phyloP scores from a whole-genome alignment of 768 basidiomycete species.

The Phylloporus sp. region DNA sequence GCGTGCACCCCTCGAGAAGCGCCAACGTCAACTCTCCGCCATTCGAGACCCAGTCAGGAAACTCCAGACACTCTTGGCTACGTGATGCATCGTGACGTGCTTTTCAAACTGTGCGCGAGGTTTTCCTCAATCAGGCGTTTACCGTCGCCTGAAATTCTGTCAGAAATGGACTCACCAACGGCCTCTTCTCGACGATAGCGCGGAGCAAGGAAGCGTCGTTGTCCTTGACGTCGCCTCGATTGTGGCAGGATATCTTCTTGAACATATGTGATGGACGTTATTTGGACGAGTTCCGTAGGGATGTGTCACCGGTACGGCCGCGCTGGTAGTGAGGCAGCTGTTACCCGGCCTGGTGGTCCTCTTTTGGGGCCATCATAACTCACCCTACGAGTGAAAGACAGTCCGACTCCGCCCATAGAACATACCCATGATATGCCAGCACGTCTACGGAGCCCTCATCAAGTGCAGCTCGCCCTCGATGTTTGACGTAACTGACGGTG shows the following conservation, averaged over 20 bases:
- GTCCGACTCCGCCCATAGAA: slow-evolving; percentile 21
- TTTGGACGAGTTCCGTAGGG: slow-evolving; percentile 15
- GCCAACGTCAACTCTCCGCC: slow-evolving; percentile 12
- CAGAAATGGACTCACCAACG: slow-evolving; percentile 8
- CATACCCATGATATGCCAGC: slow-evolving; percentile 10
- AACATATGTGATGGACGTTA: slow-evolving; percentile 21
- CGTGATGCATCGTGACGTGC: slow-evolving; percentile 7
- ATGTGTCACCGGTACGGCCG: slow-evolving; percentile 16
- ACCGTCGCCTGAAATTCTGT: slow-evolving; percentile 24
- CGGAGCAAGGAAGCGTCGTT: slow-evolving; percentile 19
- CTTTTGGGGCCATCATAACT: slow-evolving; percentile 15
- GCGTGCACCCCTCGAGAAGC: slow-evolving; percentile 5
- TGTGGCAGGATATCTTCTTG: slow-evolving; percentile 23
- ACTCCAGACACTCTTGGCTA: slow-evolving; percentile 9
- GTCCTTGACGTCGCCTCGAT: slow-evolving; percentile 25
- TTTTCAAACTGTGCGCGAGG: slow-evolving; percentile 14
- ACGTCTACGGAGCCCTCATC: slow-evolving; percentile 7
- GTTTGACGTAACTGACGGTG: slow-evolving; percentile 20
- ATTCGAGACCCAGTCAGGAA: slow-evolving; percentile 8
- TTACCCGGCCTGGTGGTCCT: slow-evolving; percentile 19
- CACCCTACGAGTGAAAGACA: slow-evolving; percentile 16
- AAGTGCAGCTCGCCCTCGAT: slow-evolving; percentile 14
- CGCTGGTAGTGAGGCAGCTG: slow-evolving; percentile 17
- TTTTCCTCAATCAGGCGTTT: slow-evolving; percentile 23
- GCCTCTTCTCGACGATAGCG: not conserved